phyloP scores from a whole-genome alignment of 176 grass and related monocot genomes.

The Pontederia crassipes region DNA sequence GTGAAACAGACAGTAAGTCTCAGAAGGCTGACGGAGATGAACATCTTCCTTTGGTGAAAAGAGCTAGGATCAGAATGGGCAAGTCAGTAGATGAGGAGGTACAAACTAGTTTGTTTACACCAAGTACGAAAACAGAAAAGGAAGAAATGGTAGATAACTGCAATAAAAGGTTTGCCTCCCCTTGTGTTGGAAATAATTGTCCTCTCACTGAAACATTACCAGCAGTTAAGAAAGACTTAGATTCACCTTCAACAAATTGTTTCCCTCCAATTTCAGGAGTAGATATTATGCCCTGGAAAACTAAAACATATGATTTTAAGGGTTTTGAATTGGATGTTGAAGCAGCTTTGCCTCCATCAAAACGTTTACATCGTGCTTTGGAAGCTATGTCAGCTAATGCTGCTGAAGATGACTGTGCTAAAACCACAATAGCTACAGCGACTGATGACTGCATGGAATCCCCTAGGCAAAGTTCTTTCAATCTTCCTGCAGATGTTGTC shows the following conservation, averaged over 20 bases:
- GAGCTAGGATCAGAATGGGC: slow-evolving; percentile 88
- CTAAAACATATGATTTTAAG: slow-evolving; percentile 32
- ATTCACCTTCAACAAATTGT: slow-evolving; percentile 28
- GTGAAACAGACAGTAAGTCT: slow-evolving; percentile 23
- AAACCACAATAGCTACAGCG: slow-evolving; percentile 29
- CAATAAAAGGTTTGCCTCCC: slow-evolving; percentile 8
- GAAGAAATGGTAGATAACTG: slow-evolving; percentile 23
- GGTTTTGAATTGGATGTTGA: slow-evolving; percentile 46
- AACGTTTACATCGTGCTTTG: slow-evolving; percentile 92
- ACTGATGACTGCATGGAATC: slow-evolving; percentile 21
- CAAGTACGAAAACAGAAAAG: slow-evolving; percentile 20
- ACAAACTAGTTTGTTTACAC: slow-evolving; percentile 20
- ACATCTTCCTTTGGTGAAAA: slow-evolving; percentile 92
- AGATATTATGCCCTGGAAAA: slow-evolving; percentile 23
- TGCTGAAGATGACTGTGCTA: slow-evolving; percentile 33
- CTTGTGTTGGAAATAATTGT: slow-evolving; percentile 24
- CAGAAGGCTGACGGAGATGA: slow-evolving; percentile 83
- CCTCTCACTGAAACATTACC: slow-evolving; percentile 2
- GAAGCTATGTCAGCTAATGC: slow-evolving; percentile 97
- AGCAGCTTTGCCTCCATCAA: slow-evolving; percentile 95
- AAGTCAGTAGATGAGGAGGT: slow-evolving; percentile 30
- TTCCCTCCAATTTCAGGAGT: slow-evolving; percentile 13
- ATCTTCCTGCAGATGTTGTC: slow-evolving; percentile 24
- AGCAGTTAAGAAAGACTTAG: slow-evolving; percentile 19
- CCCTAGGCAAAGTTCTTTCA: slow-evolving; percentile 5